Base-by-base conservation (phyloP, 805 yeast genomes). In the Blastobotrys muscicola region DNA sequence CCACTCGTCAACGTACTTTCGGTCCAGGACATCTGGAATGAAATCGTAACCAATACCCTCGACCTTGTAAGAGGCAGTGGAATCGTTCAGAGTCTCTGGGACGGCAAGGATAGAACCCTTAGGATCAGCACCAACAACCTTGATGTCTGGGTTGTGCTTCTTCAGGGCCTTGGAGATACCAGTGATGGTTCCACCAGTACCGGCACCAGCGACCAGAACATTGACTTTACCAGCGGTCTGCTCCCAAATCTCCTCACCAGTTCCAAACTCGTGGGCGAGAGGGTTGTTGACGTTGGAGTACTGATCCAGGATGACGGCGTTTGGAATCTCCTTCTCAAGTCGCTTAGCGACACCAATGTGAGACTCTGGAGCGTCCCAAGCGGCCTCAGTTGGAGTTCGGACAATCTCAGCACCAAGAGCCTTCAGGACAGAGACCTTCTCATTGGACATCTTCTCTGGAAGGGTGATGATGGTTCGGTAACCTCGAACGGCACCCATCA, bases 41-140 rank as follows among this genome's bases (percentile, higher is more conserved):
- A 85, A 85, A 66, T 85, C 95, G 62, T 85, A 85, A 52, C 95
- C 95, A 52, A 85, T 85, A 64, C 95, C 95, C 67, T 85, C 95
- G 39, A 85, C 94, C 58, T 83, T 74, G 65, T 85, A 85, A 8
- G 71, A 60, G 29, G 70, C 60, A 37, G 65, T 68, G 26, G 78
- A 62, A 29, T 70, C 59, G 63, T 85, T 85, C 58, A 85, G 70
- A 5, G 77, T 58, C 59, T 78, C 90, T 31, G 95, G 94, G 41
- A 70, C 70, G 29, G 94, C 94, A 53, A 85, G 73, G 54, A 85
- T 83, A 39, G 94, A 85, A 29, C 95, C 95, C 50, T 75, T 70
- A 33, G 95, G 95, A 66, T 85, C 95, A 36, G 94, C 94, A 52
- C 82, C 95, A 41, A 80, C 72, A 36, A 85, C 74, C 46, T 69